Conservation (phyloP, 805 yeast genomes). For the Metschnikowia lochheadii region DNA sequence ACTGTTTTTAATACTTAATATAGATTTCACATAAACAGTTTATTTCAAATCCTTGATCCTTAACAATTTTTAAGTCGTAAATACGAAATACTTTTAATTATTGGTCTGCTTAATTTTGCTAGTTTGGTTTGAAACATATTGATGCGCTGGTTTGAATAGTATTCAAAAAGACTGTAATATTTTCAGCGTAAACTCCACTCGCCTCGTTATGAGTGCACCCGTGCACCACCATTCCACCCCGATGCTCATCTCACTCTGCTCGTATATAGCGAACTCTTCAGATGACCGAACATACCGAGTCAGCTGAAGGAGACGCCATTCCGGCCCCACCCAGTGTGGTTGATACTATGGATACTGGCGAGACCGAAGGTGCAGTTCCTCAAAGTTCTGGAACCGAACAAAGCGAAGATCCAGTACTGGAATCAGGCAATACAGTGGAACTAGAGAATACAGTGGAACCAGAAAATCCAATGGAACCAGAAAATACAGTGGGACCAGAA, state of each 20-base stretch:
- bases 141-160: too few relatives aligned
- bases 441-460: background rate
- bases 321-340: background rate
- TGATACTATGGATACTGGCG: background rate
- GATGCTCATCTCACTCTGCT: constrained; percentile 3
- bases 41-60: too few relatives aligned
- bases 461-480: background rate
- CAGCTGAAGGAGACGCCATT: background rate
- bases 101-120: too few relatives aligned
- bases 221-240: background rate
- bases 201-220: background rate
- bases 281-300: background rate
- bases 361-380: background rate
- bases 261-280: background rate
- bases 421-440: too few relatives aligned
- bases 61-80: too few relatives aligned
- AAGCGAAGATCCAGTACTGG: too few relatives aligned
- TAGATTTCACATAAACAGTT: too few relatives aligned
- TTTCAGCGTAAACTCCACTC: background rate
- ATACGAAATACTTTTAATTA: too few relatives aligned
- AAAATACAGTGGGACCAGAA: background rate
- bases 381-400: too few relatives aligned
- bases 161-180: too few relatives aligned
- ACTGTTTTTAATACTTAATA: too few relatives aligned
- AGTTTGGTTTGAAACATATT: too few relatives aligned